Conservation (phyloP, 805 yeast species). For the Lachancea dasiensis region DNA sequence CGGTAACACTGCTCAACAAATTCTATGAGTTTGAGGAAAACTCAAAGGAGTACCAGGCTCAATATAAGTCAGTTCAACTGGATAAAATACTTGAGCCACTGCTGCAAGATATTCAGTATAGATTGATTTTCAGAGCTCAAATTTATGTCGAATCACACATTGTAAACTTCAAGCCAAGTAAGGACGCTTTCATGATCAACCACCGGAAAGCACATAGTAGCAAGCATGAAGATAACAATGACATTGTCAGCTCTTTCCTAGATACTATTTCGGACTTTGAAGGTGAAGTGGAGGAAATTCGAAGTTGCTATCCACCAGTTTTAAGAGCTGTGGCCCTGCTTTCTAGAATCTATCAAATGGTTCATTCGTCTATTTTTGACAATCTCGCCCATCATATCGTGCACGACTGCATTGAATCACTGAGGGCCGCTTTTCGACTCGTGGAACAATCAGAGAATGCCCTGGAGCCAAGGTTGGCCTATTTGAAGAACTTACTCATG, state of each 20-base stretch:
- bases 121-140: slow-evolving; percentile 76
- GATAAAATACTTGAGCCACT: slow-evolving; percentile 65
- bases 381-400: slow-evolving; percentile 84
- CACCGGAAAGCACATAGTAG: slow-evolving; percentile 29
- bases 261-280: slow-evolving; percentile 3
- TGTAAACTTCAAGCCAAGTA: slow-evolving; percentile 56
- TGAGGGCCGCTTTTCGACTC: slow-evolving; percentile 48
- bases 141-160: slow-evolving; percentile 64
- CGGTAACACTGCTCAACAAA: slow-evolving; percentile 61
- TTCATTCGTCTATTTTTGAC: slow-evolving; percentile 74
- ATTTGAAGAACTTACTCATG: slow-evolving; percentile 64
- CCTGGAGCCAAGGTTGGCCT: slow-evolving; percentile 56
- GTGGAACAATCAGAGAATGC: slow-evolving; percentile 33
- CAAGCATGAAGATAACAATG: slow-evolving; percentile 12
- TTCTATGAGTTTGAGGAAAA: slow-evolving; percentile 60
- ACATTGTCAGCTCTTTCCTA: slow-evolving; percentile 12
- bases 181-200: slow-evolving; percentile 61
- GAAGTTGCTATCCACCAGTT: slow-evolving; percentile 64
- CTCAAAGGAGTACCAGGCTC: slow-evolving; percentile 26
- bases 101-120: slow-evolving; percentile 67
- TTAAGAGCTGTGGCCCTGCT: slow-evolving; percentile 61
- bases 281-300: slow-evolving; percentile 15
- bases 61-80: slow-evolving; percentile 36
- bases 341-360: slow-evolving; percentile 72
- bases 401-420: slow-evolving; percentile 63